Evolutionary conservation across 495 filamentous ascomycete genomes (phyloP), one percentile per base, ranked within the genome.

Genomic region (Aspergillus bridgeri): DNA sequence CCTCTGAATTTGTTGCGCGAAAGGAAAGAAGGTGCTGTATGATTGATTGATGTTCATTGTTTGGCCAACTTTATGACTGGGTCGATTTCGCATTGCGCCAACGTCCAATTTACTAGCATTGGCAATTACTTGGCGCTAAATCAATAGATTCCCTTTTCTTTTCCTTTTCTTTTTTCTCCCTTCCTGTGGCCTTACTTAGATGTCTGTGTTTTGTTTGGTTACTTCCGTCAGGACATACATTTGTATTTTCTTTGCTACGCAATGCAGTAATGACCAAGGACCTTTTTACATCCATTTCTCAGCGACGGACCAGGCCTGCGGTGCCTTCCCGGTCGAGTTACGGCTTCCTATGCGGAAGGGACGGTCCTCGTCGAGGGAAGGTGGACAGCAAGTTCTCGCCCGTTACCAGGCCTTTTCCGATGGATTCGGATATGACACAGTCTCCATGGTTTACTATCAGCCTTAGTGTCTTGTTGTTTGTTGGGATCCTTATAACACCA

Each of bases 1-100:
- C 6, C 27, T 15, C 33, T 38, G 33, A 38, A 42, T 42, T 57
- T 57, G 38, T 54, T 46, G 52, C 55, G 60, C 63, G 64, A 61
- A 61, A 65, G 66, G 60, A 67, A 69, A 72, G 66, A 66, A 65
- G 69, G 68, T 67, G 65, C 61, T 57, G 24, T 61, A 67, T 58
- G 66, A 57, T 58, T 58, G 66, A 57, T 58, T 57, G 57, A 33
- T 56, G 57, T 56, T 65, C 59, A 43, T 27, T 49, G 22, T 46
- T 53, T 27, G 33, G 20, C 51, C 60, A 29, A 42, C 44, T 52
- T 58, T 13, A 44, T 43, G n/a, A 13, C 38, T 38, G n/a, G 13
- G 23, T 47, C 21, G 58, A 53, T 29, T 47, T 56, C 33, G n/a
- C 45, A 27, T 24, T 33, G 42, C 42, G n/a, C 42, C 54, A 27